These are phyloP conservation scores for Globisporangium okanoganense DNA, from an alignment of 352 stramenopile genomes.

Conservation along the genomic window DNA sequence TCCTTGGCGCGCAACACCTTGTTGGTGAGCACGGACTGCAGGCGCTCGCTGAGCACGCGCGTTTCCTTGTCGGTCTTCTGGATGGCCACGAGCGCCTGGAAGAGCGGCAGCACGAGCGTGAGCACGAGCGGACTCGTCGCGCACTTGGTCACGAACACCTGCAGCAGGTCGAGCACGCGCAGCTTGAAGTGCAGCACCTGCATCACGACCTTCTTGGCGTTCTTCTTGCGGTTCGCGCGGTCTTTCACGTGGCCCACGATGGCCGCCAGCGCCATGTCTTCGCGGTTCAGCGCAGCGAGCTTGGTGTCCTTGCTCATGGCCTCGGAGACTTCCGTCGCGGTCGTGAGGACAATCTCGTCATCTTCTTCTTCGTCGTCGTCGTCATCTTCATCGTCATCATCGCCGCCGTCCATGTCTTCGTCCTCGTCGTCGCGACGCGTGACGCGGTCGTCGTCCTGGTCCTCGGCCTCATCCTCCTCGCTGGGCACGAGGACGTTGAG, in stretches of 20 bases:
- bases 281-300: slow-evolving; percentile 60
- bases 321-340: slow-evolving; percentile 53
- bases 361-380: slow-evolving; percentile 41
- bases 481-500: slow-evolving; percentile 55
- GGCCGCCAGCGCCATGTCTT: slow-evolving; percentile 75
- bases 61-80: slow-evolving; percentile 58
- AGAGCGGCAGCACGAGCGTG: slow-evolving; percentile 57
- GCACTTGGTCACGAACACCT: slow-evolving; percentile 53
- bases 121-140: slow-evolving; percentile 31
- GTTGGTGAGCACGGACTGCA: slow-evolving; percentile 62
- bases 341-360: slow-evolving; percentile 61
- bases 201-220: slow-evolving; percentile 58
- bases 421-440: slow-evolving; percentile 21
- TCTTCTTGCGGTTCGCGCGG: slow-evolving; percentile 72
- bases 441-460: slow-evolving; percentile 26
- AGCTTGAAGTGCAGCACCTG: slow-evolving; percentile 85
- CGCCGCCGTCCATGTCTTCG: slow-evolving; percentile 25
- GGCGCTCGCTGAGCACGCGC: slow-evolving; percentile 67
- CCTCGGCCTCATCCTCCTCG: slow-evolving; percentile 26
- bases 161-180: slow-evolving; percentile 74
- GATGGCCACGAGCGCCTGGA: slow-evolving; percentile 47
- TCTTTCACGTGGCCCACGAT: slow-evolving; percentile 78
- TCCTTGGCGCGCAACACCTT: slow-evolving; percentile 68
- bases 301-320: slow-evolving; percentile 62
- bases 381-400: slow-evolving; percentile 40